Evolutionary conservation across 106 monocot genomes (phyloP), one percentile per base, ranked within the genome.

Genomic region (Posidonia australis): DNA sequence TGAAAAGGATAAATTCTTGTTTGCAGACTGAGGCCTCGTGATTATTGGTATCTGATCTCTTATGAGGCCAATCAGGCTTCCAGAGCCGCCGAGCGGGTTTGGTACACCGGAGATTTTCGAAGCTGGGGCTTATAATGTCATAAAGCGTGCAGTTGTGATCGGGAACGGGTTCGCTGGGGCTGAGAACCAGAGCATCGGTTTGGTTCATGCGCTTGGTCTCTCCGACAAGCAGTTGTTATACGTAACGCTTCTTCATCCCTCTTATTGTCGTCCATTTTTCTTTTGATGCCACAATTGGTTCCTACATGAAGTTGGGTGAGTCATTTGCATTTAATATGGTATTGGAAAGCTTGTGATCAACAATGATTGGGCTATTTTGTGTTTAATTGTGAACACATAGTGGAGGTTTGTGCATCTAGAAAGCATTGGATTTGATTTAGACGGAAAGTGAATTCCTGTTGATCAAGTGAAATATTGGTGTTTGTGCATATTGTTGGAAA

Each of bases 61-160:
- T 10, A 61, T 61, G 61, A 61, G 61, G 61, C 61, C 61, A 13
- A 61, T 61, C 43, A 61, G 61, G 42, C 41, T 61, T 19, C 61
- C 61, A 3, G 61, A 99, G 85, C 91, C 98, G 49, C 82, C 90
- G 17, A 77, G 68, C 52, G 77, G 71, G 21, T 67, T 69, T 16
- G 81, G 78, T 32, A 91, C 80, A 78, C 98, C 98, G 56, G 85
- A 99, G 77, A 99, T 99, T 58, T 99, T 99, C 48, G 85, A 85
- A 13, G 85, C 78, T 31, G 87, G 87, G 13, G 67, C 32, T 12
- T 81, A 78, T 46, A 88, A 78, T 76, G 85, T 79, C 42, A 52
- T 99, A 6, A 71, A 87, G 31, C 85, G 98, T 31, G 98, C 98
- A 3, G 71, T 99, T 58, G 78, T 99, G 60, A 88, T 99, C 64